Conservation (phyloP, 129 eudicot genomes). For the Lactuca saligna region DNA sequence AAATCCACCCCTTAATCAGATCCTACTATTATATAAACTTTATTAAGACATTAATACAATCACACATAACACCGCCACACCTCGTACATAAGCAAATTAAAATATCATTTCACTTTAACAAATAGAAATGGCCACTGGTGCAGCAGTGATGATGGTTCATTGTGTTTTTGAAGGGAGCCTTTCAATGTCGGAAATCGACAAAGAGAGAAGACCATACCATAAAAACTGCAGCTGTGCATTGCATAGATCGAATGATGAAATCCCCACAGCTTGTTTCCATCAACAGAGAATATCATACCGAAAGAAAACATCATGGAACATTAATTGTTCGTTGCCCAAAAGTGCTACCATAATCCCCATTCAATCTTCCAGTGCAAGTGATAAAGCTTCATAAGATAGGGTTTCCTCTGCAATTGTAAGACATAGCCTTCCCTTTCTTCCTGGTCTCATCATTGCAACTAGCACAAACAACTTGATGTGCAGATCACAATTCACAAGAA, state of each 20-base stretch:
- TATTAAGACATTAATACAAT: not conserved
- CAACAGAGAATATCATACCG: not conserved
- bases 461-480: too few relatives aligned
- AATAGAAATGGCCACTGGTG: not conserved
- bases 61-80: not conserved
- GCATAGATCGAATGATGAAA: not conserved
- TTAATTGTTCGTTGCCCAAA: not conserved
- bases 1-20: not conserved
- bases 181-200: not conserved
- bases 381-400: not conserved
- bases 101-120: not conserved
- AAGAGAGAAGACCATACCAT: not conserved
- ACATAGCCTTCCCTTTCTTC: not conserved
- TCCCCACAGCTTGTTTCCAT: not conserved
- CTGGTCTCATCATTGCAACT: not conserved
- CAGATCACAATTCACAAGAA: too few relatives aligned
- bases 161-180: not conserved
- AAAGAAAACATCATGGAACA: not conserved
- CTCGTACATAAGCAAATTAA: not conserved
- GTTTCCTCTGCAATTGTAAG: not conserved
- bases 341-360: not conserved
- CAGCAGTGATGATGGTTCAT: not conserved
- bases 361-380: not conserved
- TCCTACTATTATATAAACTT: not conserved
- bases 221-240: not conserved